Conservation (phyloP, 2,329 filamentous ascomycete species). For the Phoma sp. region DNA sequence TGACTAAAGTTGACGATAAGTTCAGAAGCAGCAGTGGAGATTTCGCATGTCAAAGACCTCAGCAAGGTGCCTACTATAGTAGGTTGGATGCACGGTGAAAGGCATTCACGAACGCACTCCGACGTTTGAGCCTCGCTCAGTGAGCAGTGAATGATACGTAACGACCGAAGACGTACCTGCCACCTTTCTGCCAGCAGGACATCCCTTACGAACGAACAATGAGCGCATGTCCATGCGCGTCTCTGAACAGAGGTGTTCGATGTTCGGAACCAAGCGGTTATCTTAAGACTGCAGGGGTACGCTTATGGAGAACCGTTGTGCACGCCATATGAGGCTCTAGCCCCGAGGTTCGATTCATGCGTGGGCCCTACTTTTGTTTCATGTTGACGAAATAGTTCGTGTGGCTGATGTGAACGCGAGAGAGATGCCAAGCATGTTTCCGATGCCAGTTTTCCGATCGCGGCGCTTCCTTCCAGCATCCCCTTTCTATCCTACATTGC, state of each 20-base stretch:
- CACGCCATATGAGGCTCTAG: not conserved
- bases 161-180: not conserved
- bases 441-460: not conserved
- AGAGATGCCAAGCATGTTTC: slow-evolving; percentile 4
- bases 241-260: not conserved
- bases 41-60: not conserved
- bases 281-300: too few relatives aligned
- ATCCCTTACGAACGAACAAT: not conserved
- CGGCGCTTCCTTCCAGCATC: not conserved
- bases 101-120: not conserved
- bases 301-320: not conserved
- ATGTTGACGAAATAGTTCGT: not conserved
- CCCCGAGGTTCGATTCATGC: slow-evolving; percentile 13
- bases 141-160: not conserved
- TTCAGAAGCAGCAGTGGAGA: not conserved
- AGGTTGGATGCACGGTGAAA: not conserved
- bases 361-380: slow-evolving; percentile 10
- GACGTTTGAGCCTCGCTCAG: not conserved
- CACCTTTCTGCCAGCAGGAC: not conserved
- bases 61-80: not conserved
- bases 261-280: too few relatives aligned
- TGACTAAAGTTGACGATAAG: not conserved
- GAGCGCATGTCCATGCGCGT: not conserved
- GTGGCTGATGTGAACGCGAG: slow-evolving; percentile 3
- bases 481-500: not conserved